Base-by-base conservation (phyloP, 345 rosid genomes). In the Gossypium mustelinum region DNA sequence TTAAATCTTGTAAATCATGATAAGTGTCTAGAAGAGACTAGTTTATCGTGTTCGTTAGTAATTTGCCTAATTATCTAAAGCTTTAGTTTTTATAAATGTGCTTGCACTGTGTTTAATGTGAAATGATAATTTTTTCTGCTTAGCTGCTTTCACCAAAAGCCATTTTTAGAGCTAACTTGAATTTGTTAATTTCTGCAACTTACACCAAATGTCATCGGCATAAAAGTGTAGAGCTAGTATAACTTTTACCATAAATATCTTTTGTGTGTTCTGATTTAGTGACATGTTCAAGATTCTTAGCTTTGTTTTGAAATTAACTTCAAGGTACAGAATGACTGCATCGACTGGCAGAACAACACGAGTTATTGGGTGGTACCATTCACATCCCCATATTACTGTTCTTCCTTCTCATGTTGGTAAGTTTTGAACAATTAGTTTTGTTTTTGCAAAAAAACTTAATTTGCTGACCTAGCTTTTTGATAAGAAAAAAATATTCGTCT, bases 361-460 rank as follows among this genome's bases (percentile, higher is more conserved):
- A 52, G 99, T 95, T 68, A 95, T 95, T 39, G 99, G 99, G 66
- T 95, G 99, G 99, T 95, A 95, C 67, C 99, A 95, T 87, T 95
- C 98, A 13, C 99, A 95, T 83, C 98, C 98, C 63, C 98, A 95
- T 80, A 93, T 93, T 68, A 95, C 99, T 11, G 99, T 95, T 69
- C 90, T 95, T 73, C 99, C 99, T 76, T 95, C 99, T 55, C 98
- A 95, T 84, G 97, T 95, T 74, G 98, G 98, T 93, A 83, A 78
- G 91, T 70, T 47, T 72, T 11, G 57, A 65, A 68, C 7, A 13
- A 50, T 56, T 68, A 14, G 24, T 39, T 73, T 43, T 61, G 47
- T 22, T 59, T 24, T 54, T 52, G 41, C n/a, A 10, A 34, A 13
- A 17, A 48, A 34, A 47, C 68, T 18, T 1, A 12, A 17, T n/a